These are phyloP conservation scores for Tilletia horrida DNA, from an alignment of 1,284 basidiomycete genomes.

Conservation along the genomic window DNA sequence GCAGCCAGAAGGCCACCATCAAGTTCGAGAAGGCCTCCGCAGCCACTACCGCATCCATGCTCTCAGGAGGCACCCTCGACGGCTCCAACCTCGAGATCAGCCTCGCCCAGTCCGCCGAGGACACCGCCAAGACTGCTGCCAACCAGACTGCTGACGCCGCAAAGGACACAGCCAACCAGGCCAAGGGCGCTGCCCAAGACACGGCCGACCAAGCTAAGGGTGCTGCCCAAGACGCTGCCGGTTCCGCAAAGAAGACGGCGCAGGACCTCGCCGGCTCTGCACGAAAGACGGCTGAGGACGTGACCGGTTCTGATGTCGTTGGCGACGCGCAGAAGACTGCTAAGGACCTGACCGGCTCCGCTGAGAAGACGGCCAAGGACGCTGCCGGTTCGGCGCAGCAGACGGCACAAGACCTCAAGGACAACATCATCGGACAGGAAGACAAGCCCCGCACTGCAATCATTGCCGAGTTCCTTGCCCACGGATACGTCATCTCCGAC, in stretches of 20 bases:
- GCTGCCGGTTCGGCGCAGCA: not conserved
- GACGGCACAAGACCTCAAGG: not conserved
- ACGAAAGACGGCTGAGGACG: not conserved
- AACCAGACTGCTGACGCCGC: not conserved
- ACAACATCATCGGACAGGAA: constrained; percentile 34
- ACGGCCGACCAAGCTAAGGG: not conserved
- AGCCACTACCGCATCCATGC: constrained; percentile 21
- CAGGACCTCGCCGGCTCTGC: not conserved
- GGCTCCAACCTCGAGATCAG: constrained; percentile 36
- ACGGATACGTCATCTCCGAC: constrained; percentile 45
- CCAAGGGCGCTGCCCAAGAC: not conserved
- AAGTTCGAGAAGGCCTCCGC: constrained; percentile 19
- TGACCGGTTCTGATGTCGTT: too few relatives aligned
- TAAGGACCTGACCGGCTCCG: not conserved
- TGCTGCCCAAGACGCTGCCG: not conserved
- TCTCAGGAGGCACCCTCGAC: constrained; percentile 42
- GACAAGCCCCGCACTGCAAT: constrained; percentile 47
- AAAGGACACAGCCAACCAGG: constrained; percentile 5
- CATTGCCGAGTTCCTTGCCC: constrained; percentile 45
- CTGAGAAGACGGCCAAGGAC: not conserved
- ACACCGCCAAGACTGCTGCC: constrained; percentile 21
- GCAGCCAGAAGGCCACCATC: constrained; percentile 19
- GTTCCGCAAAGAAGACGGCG: not conserved
- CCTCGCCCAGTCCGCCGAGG: constrained; percentile 20
- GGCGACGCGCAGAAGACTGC: not conserved